Base-by-base conservation (phyloP, 2,329 filamentous ascomycete species). In the Verticillium tricorpus region DNA sequence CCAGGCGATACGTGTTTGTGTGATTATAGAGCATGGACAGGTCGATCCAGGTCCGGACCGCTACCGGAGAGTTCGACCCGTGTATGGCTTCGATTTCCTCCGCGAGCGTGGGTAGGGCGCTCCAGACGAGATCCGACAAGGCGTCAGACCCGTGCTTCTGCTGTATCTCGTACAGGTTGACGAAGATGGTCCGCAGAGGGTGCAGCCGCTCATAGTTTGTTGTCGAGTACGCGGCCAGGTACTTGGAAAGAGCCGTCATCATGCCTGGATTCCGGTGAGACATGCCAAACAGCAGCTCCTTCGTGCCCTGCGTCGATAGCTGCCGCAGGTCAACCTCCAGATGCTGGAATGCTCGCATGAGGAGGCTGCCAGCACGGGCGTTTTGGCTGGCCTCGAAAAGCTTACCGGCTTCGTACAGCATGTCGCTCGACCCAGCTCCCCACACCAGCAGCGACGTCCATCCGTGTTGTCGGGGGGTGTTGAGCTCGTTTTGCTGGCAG, bases 211-310 rank as follows among this genome's bases (percentile, higher is more conserved):
- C 78, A 32, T 78, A 71, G 65, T 79, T 77, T 1, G 77, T 80
- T 6, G 76, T 71, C 55, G 78, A 76, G 61, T 77, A 80, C 14
- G 77, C 77, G 2, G 77, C 76, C 35, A 80, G 66, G 62, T 79
- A 80, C 60, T 80, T 79, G 69, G 75, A 80, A 15, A 80, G 69
- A 1, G 78, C 76, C n/a, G 76, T 77, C 71, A 79, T 77, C 73
- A 80, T 73, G 19, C 77, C 77, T 15, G 75, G 72, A 60, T 80
- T 77, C 35, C 77, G 74, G 58, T 77, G 72, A 6, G 79, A 76
- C 76, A 80, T 78, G 50, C 77, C 76, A 25, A 79, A 65, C 17
- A 80, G 68, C 22, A 80, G 64, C 64, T 80, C 78, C 56, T 76
- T 73, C 60, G 80, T 77, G 2, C 76, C 76, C 56, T 78, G 74